phyloP scores from a whole-genome alignment of 768 basidiomycete species.

The Rhizopogon roseolus region DNA sequence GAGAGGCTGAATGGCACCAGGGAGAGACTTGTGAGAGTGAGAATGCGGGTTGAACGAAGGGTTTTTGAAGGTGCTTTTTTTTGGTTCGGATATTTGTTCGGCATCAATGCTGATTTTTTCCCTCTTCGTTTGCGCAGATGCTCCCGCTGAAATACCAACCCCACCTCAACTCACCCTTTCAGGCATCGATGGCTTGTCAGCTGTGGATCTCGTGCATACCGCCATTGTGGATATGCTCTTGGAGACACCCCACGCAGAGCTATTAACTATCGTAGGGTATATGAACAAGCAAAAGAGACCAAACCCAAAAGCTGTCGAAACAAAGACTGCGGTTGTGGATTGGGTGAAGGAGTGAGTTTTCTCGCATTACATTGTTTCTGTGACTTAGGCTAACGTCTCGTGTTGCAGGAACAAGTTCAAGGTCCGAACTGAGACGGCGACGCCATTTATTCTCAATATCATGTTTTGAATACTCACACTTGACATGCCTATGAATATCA shows the following conservation, averaged over 20 bases:
- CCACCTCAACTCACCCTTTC: slow-evolving; percentile 1
- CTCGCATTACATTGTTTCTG: not conserved
- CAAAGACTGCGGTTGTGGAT: slow-evolving; percentile 4
- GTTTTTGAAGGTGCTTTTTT: not conserved
- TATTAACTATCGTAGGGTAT: not conserved
- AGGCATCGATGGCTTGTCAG: not conserved
- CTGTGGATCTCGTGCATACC: not conserved
- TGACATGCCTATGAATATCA: not conserved
- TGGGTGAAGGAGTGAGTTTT: slow-evolving; percentile 14
- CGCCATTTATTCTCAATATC: slow-evolving; percentile 9
- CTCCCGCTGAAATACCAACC: not conserved
- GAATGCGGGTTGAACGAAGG: not conserved
- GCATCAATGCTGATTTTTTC: not conserved
- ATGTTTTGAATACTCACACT: slow-evolving; percentile 3
- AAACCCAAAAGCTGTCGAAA: not conserved
- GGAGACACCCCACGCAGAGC: not conserved
- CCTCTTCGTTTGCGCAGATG: not conserved
- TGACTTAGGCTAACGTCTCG: not conserved
- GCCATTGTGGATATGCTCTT: not conserved
- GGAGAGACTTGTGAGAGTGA: not conserved
- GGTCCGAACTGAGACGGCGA: not conserved
- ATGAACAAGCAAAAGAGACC: slow-evolving; percentile 12
- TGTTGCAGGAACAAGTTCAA: slow-evolving; percentile 18
- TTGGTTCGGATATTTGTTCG: not conserved
- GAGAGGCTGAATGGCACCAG: not conserved